These are phyloP conservation scores for Macrolepiota dolichaula DNA, from an alignment of 768 basidiomycete species.

Conservation along the genomic window DNA sequence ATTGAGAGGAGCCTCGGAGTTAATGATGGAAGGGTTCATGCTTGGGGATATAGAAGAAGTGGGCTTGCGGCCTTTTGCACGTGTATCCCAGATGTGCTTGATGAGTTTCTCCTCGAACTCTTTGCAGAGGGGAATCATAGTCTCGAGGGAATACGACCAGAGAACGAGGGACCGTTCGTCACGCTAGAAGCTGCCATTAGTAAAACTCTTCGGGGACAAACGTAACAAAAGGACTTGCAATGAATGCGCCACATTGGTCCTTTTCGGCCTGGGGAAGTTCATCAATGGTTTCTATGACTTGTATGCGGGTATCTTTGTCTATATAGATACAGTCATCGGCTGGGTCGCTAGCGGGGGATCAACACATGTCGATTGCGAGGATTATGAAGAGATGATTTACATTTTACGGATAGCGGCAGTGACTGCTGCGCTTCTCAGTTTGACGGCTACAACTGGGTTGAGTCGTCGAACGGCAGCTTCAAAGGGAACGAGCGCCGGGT, in stretches of 20 bases:
- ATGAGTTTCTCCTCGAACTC: constrained; percentile 80
- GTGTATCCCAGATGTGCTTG: constrained; percentile 72
- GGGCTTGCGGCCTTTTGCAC: constrained; percentile 23
- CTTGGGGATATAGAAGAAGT: constrained; percentile 13
- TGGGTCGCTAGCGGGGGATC: constrained; percentile 36
- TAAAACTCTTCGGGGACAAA: background rate
- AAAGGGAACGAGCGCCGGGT: constrained; percentile 67
- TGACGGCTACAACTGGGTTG: constrained; percentile 83
- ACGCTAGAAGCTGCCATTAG: constrained; percentile 32
- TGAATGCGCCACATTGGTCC: constrained; percentile 86
- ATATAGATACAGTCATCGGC: constrained; percentile 59
- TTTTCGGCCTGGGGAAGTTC: constrained; percentile 76
- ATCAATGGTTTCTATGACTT: constrained; percentile 68
- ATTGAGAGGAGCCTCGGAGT: constrained; percentile 29
- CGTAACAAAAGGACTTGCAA: constrained; percentile 32
- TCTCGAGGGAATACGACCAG: constrained; percentile 72
- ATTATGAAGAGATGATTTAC: constrained; percentile 35
- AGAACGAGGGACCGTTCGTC: constrained; percentile 78
- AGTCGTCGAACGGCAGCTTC: constrained; percentile 72
- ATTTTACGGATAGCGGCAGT: constrained; percentile 69
- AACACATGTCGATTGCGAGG: constrained; percentile 1
- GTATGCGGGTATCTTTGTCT: constrained; percentile 80
- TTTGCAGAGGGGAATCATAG: constrained; percentile 64
- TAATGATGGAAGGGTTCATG: constrained; percentile 15
- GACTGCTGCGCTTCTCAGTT: constrained; percentile 71